These are phyloP conservation scores for Cladophialophora chaetospira DNA, from an alignment of 2,329 filamentous ascomycete genomes.

Conservation along the genomic window DNA sequence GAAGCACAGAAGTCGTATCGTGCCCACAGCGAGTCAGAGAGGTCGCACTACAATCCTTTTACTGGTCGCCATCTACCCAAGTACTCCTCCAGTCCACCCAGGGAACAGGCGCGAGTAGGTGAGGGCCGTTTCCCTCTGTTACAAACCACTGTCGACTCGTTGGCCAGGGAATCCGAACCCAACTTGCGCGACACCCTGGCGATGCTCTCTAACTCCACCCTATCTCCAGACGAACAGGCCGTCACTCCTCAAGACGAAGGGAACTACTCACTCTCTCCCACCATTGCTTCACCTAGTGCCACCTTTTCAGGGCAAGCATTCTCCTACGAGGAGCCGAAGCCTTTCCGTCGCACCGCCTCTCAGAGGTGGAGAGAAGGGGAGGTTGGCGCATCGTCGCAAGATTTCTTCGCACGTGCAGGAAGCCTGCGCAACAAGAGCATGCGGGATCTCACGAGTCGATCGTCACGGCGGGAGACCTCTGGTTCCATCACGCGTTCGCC, in stretches of 20 bases:
- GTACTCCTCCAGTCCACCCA: conserved; percentile 29
- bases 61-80: conserved; percentile 30
- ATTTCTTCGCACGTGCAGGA: conserved; percentile 33
- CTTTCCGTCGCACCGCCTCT: conserved; percentile 31
- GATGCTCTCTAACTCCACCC: conserved; percentile 28
- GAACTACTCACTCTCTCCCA: conserved; percentile 24
- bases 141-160: conserved; percentile 33
- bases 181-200: conserved; percentile 24
- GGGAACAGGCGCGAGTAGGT: conserved; percentile 31
- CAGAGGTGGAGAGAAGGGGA: conserved; percentile 34
- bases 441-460: conserved; percentile 21
- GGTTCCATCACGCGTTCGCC: conserved; percentile 49
- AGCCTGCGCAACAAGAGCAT: conserved; percentile 30
- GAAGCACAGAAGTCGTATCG: conserved; percentile 15
- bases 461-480: conserved; percentile 29
- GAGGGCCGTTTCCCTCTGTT: conserved; percentile 33
- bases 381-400: conserved; percentile 41
- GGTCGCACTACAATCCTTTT: conserved; percentile 30
- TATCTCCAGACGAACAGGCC: conserved; percentile 28
- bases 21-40: conserved; percentile 33
- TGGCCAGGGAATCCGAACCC: conserved; percentile 30
- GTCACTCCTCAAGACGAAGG: conserved; percentile 24
- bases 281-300: conserved; percentile 16
- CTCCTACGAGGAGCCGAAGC: conserved; percentile 29
- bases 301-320: conserved; percentile 22